Conservation (phyloP, 208 protist species). For the Porcisia deanei region DNA sequence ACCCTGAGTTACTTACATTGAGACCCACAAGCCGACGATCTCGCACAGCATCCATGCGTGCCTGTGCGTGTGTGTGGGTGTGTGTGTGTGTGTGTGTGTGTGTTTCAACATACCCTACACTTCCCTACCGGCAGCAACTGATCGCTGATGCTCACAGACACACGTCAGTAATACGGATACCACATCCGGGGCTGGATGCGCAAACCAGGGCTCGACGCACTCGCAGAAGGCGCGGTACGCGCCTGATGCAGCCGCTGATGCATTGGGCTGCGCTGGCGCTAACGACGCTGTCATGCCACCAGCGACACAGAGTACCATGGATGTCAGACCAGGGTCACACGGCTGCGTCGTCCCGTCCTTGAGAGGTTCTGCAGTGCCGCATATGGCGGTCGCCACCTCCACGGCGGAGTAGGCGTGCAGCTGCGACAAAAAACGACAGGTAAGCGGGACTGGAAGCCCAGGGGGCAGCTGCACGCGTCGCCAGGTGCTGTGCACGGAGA, state of each 20-base stretch:
- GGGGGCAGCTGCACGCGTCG: constrained; percentile 37
- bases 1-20: background rate
- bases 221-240: constrained; percentile 16
- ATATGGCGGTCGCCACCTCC: constrained; percentile 15
- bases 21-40: background rate
- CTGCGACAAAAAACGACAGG: constrained; percentile 40
- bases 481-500: constrained; percentile 34
- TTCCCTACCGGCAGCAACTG: background rate
- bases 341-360: background rate
- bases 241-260: background rate
- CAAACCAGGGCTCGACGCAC: constrained; percentile 28
- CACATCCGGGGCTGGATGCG: constrained; percentile 1
- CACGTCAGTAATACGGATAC: constrained; percentile 8
- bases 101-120: background rate
- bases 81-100: background rate
- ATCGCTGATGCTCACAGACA: constrained; percentile 8
- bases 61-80: background rate
- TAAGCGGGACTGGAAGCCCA: constrained; percentile 24
- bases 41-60: background rate
- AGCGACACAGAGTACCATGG: constrained; percentile 24
- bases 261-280: background rate
- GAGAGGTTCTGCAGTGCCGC: background rate
- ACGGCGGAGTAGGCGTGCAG: constrained; percentile 30
- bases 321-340: constrained; percentile 6
- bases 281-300: constrained; percentile 16